phyloP scores from a whole-genome alignment of 2,329 filamentous ascomycete genomes.

The Fusarium vanettenii region DNA sequence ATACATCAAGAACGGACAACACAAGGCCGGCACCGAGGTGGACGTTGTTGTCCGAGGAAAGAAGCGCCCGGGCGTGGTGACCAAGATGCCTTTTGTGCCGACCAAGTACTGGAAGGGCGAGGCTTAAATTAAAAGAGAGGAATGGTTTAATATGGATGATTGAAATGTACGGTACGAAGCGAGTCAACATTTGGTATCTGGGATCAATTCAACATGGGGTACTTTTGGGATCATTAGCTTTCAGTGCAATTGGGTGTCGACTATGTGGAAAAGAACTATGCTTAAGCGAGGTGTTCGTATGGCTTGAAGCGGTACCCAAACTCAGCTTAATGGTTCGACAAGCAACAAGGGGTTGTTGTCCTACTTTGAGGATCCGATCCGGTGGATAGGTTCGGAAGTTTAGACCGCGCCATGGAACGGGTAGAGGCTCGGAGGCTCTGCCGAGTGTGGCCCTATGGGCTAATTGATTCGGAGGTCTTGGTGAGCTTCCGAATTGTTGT shows the following conservation, averaged over 20 bases:
- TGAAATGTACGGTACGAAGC: slow-evolving; percentile 21
- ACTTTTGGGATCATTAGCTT: slow-evolving; percentile 21
- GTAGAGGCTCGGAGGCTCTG: slow-evolving; percentile 2
- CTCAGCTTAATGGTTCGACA: not conserved
- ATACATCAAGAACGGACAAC: slow-evolving; percentile 82
- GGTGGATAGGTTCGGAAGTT: not conserved
- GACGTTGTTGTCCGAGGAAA: slow-evolving; percentile 82
- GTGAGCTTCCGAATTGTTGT: not conserved
- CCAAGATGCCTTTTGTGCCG: slow-evolving; percentile 90
- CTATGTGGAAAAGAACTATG: not conserved
- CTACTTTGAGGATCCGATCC: not conserved
- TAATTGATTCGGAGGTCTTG: not conserved
- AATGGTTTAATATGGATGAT: not conserved
- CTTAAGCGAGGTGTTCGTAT: not conserved
- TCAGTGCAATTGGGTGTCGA: not conserved
- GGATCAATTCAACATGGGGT: slow-evolving; percentile 32
- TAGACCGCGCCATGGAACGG: not conserved
- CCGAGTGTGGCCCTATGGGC: not conserved
- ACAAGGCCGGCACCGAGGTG: slow-evolving; percentile 87
- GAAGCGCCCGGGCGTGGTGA: slow-evolving; percentile 78
- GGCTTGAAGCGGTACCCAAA: not conserved
- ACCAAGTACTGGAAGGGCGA: slow-evolving; percentile 73
- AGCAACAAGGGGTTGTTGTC: not conserved
- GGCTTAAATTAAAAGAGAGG: slow-evolving; percentile 7
- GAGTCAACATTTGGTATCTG: slow-evolving; percentile 20